Base-by-base conservation (phyloP, 2,329 filamentous ascomycete genomes). In the Colletotrichum musae region DNA sequence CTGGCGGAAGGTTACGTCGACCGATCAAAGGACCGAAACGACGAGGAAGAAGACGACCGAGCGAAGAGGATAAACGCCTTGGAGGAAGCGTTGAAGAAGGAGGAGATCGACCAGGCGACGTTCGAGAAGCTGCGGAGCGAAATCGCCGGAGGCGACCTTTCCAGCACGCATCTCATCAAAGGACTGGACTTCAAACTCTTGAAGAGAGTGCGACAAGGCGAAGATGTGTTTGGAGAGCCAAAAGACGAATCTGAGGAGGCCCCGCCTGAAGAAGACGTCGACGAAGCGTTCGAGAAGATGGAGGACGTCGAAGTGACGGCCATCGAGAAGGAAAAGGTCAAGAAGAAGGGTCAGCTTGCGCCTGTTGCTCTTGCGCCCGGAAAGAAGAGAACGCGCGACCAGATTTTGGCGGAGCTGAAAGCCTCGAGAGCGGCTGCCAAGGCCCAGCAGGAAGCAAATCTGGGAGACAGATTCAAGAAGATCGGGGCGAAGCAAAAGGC, bases 81-180 rank as follows among this genome's bases (percentile, higher is more conserved):
- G 5, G 94, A 97, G 75, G 91, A 96, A 76, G 88, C 92, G 74
- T 86, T 94, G 72, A 96, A 96, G 80, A 85, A 94, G 52, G 93
- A 93, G 56, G 90, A 97, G 80, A 94, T 98, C 72, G 93, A 97
- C 73, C 87, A 90, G 73, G 88, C 87, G 57, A 94, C 91, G 0
- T 97, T 97, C 78, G 91, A 95, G 74, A 90, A 87, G 74, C 80
- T 95, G 48, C 86, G 92, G 41, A 88, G 88, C 71, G 88, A 97
- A 74, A 94, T 98, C 64, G 89, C 94, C 1, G 95, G 94, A 4
- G 95, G 95, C 7, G 93, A 97, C 78, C 81, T 95, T 24, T 84
- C 84, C 15, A 94, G 90, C 74, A 97, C 94, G 15, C 94, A 97
- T 84, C 81, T 98, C 72, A 92, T 98, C 56, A 98, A 98, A 77